Evolutionary conservation across 1,284 basidiomycete genomes (phyloP).

Genomic region (Heimioporus punctisporus): DNA sequence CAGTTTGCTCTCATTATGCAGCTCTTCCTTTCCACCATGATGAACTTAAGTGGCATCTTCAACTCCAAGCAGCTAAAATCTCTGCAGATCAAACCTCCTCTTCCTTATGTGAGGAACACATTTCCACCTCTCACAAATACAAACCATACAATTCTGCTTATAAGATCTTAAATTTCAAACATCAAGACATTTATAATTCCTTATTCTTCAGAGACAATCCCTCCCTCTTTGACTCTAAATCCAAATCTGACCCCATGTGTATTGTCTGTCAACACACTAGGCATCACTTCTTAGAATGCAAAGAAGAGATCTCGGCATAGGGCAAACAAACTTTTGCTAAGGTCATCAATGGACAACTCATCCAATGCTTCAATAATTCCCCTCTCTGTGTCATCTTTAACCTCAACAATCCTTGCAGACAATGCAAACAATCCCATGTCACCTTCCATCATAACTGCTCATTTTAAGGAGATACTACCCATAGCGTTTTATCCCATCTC

Average conservation of each 20-base stretch:
- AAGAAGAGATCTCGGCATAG: not conserved
- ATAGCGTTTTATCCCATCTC: not conserved
- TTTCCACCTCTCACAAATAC: not conserved
- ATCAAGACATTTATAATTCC: not conserved
- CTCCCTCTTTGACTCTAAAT: not conserved
- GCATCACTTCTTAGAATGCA: not conserved
- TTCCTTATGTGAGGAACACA: not conserved
- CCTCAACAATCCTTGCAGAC: not conserved
- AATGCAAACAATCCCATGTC: not conserved
- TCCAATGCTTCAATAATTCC: not conserved
- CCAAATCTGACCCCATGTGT: not conserved
- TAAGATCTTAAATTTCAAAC: not conserved
- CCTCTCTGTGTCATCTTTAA: not conserved
- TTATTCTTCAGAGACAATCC: not conserved
- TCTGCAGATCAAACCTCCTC: not conserved
- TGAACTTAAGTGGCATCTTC: not conserved
- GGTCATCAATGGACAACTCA: not conserved
- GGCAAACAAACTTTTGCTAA: not conserved
- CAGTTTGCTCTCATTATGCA: not conserved
- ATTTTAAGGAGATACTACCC: not conserved
- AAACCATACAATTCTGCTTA: not conserved
- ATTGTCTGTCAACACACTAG: not conserved
- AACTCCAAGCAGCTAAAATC: not conserved
- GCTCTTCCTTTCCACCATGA: not conserved
- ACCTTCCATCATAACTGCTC: not conserved